Percentiles rank a stretch among this genome's conserved stretches.
phyloP scores from a whole-genome alignment of 805 yeast species.

The Myxozyma monticola region DNA sequence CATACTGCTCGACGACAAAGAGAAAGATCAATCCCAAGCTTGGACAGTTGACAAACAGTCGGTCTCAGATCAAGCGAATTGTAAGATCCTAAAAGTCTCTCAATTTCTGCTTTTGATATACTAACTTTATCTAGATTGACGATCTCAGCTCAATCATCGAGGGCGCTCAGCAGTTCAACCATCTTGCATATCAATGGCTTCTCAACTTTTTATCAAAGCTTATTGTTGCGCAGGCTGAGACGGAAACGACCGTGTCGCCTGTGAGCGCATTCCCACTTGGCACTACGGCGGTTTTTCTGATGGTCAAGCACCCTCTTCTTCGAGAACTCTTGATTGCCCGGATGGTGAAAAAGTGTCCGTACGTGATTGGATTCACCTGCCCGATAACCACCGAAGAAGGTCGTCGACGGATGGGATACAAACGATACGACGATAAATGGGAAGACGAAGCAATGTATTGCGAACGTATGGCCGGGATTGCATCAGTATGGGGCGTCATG shows the following conservation, averaged over 20 bases:
- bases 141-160: constrained; percentile 55
- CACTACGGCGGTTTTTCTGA: constrained; percentile 55
- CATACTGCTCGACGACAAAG: constrained; percentile 57
- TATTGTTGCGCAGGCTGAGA: constrained; percentile 85
- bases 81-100: constrained; percentile 13
- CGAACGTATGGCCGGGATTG: constrained; percentile 85
- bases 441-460: constrained; percentile 66
- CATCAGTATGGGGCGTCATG: constrained; percentile 75
- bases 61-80: constrained; percentile 52
- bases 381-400: constrained; percentile 79
- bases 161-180: constrained; percentile 45
- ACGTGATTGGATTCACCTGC: constrained; percentile 78
- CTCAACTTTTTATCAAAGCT: constrained; percentile 83
- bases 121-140: constrained; percentile 40
- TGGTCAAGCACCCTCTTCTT: constrained; percentile 54
- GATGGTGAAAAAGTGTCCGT: constrained; percentile 88
- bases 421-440: constrained; percentile 51
- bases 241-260: constrained; percentile 81
- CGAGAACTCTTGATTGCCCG: constrained; percentile 68
- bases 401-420: constrained; percentile 85
- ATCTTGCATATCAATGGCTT: constrained; percentile 62
- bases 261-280: constrained; percentile 80
- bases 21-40: constrained; percentile 83
- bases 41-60: constrained; percentile 84
- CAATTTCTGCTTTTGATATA: not conserved